Evolutionary conservation across 768 basidiomycete species (phyloP).

Genomic region (Tremella mesenterica): DNA sequence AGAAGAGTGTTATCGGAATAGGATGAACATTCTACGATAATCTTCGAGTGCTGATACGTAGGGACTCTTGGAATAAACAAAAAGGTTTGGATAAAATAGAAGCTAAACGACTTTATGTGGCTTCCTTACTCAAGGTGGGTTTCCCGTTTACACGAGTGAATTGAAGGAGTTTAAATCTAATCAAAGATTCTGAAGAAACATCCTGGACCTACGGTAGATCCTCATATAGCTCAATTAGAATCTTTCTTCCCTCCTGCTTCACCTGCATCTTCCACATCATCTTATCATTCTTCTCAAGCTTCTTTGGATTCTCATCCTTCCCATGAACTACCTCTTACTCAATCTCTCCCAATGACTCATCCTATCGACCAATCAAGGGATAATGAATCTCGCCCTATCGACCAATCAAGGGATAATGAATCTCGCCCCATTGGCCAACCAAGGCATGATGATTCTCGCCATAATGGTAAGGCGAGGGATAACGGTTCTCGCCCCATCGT

Average conservation of each 20-base stretch:
- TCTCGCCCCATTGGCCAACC: no score
- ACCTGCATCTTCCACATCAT: constrained; percentile 32
- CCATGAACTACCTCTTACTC: no score
- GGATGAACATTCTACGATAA: no score
- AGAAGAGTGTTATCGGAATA: not conserved
- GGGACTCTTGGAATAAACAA: constrained; percentile 70
- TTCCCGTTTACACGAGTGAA: not conserved
- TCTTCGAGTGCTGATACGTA: constrained; percentile 1
- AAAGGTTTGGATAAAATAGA: constrained; percentile 67
- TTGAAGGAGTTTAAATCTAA: not conserved
- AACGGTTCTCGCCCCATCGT: no score
- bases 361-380: no score
- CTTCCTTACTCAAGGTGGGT: constrained; percentile 69
- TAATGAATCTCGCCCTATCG: no score
- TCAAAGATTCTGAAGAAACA: constrained; percentile 27
- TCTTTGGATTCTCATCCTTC: constrained; percentile 22
- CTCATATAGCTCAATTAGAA: constrained; percentile 21
- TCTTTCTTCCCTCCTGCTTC: constrained; percentile 18
- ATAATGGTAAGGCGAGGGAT: no score
- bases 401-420: no score
- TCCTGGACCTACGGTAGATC: constrained; percentile 3
- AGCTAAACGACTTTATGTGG: constrained; percentile 83
- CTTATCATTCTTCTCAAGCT: constrained; percentile 34
- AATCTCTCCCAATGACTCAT: no score
- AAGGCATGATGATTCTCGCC: no score